A percentile compares a stretch with the other conserved stretches of the same genome.
Conservation (phyloP, 148 eudicot species). For the Chenopodium suecicum region DNA sequence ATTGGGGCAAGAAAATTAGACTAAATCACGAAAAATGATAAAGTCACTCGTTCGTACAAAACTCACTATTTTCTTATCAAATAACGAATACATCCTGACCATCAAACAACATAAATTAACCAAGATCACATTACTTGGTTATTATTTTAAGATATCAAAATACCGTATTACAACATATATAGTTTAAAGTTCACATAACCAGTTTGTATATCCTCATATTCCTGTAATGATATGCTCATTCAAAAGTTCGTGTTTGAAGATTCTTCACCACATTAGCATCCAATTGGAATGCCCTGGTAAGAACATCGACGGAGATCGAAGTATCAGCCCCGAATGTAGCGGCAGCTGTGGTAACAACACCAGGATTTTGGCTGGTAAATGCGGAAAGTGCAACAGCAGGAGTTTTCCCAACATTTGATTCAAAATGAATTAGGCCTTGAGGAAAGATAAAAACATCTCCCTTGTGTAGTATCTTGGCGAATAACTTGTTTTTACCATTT, state of each 20-base stretch:
- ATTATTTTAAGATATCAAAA: no score
- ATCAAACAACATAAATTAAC: no score
- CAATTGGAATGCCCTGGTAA: constrained; percentile 20
- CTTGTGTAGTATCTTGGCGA: constrained; percentile 15
- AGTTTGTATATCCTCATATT: no score
- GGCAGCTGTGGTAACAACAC: constrained; percentile 5
- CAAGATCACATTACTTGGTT: no score
- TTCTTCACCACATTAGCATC: constrained; percentile 7
- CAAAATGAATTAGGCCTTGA: constrained; percentile 18
- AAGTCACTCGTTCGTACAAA: no score
- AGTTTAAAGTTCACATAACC: no score
- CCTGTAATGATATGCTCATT: no score
- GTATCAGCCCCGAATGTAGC: constrained; percentile 17
- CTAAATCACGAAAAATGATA: no score
- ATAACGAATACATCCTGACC: no score
- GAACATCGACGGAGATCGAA: constrained; percentile 15
- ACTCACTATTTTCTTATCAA: no score
- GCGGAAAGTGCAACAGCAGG: constrained; percentile 14
- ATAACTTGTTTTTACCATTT: constrained; percentile 18
- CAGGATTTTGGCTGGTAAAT: constrained; percentile 28
- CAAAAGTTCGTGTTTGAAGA: neutral
- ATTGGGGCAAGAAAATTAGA: no score
- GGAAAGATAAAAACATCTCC: constrained; percentile 23
- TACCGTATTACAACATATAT: no score
- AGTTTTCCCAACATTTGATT: constrained; percentile 18